Conservation (phyloP, 2,329 filamentous ascomycete genomes). For the Coniella vitis region DNA sequence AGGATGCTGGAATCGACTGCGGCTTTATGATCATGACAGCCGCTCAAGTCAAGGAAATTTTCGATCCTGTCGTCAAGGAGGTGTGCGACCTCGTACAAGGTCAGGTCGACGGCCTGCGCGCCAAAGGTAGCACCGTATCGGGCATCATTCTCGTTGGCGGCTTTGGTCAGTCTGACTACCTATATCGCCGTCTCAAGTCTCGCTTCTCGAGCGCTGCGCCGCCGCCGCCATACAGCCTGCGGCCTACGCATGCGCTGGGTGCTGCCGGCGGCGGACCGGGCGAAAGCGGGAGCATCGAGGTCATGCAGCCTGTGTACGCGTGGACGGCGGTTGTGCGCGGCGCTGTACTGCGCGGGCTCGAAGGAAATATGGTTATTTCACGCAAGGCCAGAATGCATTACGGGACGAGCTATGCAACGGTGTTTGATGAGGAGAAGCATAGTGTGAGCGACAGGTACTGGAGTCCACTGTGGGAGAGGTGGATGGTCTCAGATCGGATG, state of each 20-base stretch:
- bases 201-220: constrained; percentile 57
- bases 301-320: constrained; percentile 75
- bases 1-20: constrained; percentile 66
- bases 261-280: constrained; percentile 37
- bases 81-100: constrained; percentile 62
- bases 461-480: constrained; percentile 72
- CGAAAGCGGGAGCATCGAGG: constrained; percentile 57
- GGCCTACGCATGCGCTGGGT: constrained; percentile 58
- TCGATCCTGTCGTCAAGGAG: constrained; percentile 67
- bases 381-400: constrained; percentile 70
- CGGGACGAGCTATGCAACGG: constrained; percentile 73
- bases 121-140: constrained; percentile 55
- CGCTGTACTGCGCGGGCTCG: constrained; percentile 66
- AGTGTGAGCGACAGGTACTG: constrained; percentile 68
- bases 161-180: constrained; percentile 72
- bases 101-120: constrained; percentile 56
- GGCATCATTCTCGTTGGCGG: constrained; percentile 79
- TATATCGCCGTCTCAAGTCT: constrained; percentile 62
- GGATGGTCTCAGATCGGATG: constrained; percentile 80
- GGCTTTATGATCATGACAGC: constrained; percentile 70
- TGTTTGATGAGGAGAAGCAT: constrained; percentile 71
- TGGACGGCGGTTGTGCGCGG: constrained; percentile 78
- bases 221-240: constrained; percentile 59
- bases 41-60: constrained; percentile 64
- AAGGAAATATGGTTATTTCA: constrained; percentile 73